phyloP scores from a whole-genome alignment of 305 asterid species.

The Coffea humblotiana region DNA sequence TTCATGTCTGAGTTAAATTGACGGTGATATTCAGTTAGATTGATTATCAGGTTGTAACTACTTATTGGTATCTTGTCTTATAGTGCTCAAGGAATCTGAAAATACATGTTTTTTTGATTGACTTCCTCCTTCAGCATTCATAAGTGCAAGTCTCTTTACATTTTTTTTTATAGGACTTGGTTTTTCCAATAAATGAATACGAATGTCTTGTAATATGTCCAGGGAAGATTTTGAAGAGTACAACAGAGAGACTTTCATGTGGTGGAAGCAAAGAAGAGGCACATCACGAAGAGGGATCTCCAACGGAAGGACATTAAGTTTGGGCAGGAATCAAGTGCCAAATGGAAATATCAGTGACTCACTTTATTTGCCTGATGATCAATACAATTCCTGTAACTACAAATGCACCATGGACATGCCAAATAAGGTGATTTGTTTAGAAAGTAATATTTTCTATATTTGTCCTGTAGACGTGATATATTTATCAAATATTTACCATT shows the following conservation, averaged over 20 bases:
- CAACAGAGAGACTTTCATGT: slow-evolving; percentile 46
- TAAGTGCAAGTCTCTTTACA: neutral
- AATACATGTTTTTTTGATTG: neutral
- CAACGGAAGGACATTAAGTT: slow-evolving; percentile 50
- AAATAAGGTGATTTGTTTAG: slow-evolving; percentile 18
- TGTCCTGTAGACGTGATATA: neutral
- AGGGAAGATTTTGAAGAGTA: slow-evolving; percentile 78
- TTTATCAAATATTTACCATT: neutral
- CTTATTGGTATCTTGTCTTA: neutral
- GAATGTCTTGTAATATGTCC: slow-evolving; percentile 27
- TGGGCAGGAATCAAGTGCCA: slow-evolving; percentile 45
- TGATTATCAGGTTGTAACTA: neutral
- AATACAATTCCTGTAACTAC: slow-evolving; percentile 38
- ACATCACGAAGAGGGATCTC: slow-evolving; percentile 25
- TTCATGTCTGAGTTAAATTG: neutral
- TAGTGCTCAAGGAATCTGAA: neutral
- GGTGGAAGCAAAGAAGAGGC: slow-evolving; percentile 52
- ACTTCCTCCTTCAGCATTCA: neutral
- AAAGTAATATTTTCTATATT: neutral
- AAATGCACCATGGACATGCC: slow-evolving; percentile 37
- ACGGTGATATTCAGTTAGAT: neutral
- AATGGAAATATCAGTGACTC: slow-evolving; percentile 48
- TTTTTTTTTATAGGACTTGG: neutral
- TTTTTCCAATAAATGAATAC: neutral
- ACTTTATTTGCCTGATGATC: slow-evolving; percentile 40